A percentile compares a stretch with the other conserved stretches of the same genome.
phyloP scores from a whole-genome alignment of 2,329 filamentous ascomycete genomes.

The Calonectria honghensis region DNA sequence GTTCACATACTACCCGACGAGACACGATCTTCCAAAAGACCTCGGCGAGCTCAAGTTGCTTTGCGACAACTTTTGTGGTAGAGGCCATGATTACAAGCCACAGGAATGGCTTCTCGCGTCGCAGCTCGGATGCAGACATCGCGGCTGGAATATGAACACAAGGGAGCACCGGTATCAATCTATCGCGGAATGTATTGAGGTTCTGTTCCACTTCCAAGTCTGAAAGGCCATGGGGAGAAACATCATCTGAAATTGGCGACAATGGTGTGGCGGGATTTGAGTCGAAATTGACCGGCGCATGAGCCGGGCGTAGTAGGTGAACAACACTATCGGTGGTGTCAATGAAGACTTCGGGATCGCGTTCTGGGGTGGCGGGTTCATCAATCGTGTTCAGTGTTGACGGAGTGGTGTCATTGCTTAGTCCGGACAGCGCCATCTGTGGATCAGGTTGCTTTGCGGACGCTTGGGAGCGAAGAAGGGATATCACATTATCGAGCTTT shows the following conservation, averaged over 20 bases:
- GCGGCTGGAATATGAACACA: conserved; percentile 50
- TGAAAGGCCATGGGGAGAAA: conserved; percentile 30
- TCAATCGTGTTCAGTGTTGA: conserved; percentile 12
- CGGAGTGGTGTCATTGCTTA: not conserved
- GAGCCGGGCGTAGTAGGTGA: conserved; percentile 35
- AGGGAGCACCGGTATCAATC: conserved; percentile 52
- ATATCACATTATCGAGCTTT: conserved; percentile 56
- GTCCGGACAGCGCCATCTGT: not conserved
- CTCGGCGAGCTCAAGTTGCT: conserved; percentile 52
- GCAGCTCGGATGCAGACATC: conserved; percentile 51
- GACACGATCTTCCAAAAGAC: conserved; percentile 53
- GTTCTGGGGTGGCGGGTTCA: conserved; percentile 3
- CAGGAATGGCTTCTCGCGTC: conserved; percentile 59
- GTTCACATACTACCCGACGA: conserved; percentile 50
- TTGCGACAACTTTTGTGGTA: conserved; percentile 44
- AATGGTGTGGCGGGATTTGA: not conserved
- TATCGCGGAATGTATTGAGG: conserved; percentile 38
- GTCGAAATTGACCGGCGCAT: not conserved
- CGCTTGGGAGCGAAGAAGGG: conserved; percentile 51
- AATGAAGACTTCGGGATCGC: conserved; percentile 39
- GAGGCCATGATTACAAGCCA: conserved; percentile 63
- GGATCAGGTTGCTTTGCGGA: not conserved
- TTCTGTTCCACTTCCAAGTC: conserved; percentile 36
- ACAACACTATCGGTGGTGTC: conserved; percentile 33
- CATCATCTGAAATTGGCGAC: conserved; percentile 33